These are phyloP conservation scores for Amaranthus cruentus DNA, from an alignment of 148 eudicot species.

Conservation along the genomic window DNA sequence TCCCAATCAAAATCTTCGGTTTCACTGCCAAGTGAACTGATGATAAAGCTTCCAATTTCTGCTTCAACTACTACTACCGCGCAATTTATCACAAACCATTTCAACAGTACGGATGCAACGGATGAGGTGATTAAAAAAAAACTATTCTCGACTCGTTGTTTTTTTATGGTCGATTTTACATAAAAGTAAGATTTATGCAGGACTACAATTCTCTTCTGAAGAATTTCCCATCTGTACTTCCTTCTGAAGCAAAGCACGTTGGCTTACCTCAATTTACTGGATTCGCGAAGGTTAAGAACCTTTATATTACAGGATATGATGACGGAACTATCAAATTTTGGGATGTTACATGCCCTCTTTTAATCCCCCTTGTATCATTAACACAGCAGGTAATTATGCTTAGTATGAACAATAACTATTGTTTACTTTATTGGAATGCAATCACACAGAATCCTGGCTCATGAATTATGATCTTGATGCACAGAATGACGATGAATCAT, in stretches of 20 bases:
- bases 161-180: constrained; percentile 3
- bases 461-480: background rate
- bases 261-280: constrained; percentile 51
- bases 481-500: constrained; percentile 65
- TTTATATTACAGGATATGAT: constrained; percentile 78
- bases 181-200: constrained; percentile 34
- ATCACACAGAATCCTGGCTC: background rate
- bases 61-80: constrained; percentile 59
- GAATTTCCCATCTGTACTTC: constrained; percentile 54
- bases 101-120: constrained; percentile 27
- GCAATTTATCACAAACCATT: constrained; percentile 47
- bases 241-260: constrained; percentile 47
- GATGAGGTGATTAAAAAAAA: constrained; percentile 47
- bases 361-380: constrained; percentile 65
- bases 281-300: constrained; percentile 58
- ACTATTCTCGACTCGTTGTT: background rate
- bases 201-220: constrained; percentile 36
- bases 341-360: constrained; percentile 73
- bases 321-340: constrained; percentile 84
- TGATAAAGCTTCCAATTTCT: constrained; percentile 60
- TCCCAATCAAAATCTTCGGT: constrained; percentile 58
- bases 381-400: constrained; percentile 66
- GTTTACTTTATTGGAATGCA: background rate
- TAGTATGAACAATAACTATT: background rate
- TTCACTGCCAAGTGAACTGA: constrained; percentile 65